Evolutionary conservation across 306 rosid genomes (phyloP).

Genomic region (Cicer chorassanicum): DNA sequence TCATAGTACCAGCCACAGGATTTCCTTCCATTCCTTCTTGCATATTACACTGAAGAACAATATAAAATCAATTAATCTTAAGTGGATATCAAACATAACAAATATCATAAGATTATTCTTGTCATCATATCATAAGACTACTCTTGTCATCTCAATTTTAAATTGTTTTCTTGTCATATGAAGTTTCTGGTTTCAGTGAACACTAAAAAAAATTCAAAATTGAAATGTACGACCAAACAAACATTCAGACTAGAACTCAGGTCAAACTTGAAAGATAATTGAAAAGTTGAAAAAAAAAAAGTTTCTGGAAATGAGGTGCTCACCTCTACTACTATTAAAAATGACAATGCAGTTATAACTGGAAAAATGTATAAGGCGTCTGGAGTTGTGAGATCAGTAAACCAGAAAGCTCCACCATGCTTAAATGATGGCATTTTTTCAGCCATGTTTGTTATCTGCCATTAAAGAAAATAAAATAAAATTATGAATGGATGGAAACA

Average conservation of each 20-base stretch:
- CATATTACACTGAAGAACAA: slow-evolving; percentile 68
- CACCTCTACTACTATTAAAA: slow-evolving; percentile 89
- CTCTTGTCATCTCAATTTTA: slow-evolving; percentile 14
- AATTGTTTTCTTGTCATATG: background rate
- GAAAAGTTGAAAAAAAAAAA: slow-evolving; percentile 3
- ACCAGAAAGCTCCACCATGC: slow-evolving; percentile 90
- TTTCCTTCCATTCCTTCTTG: slow-evolving; percentile 98
- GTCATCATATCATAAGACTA: background rate
- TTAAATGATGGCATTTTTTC: slow-evolving; percentile 90
- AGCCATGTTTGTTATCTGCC: slow-evolving; percentile 83
- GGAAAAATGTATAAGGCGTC: slow-evolving; percentile 76
- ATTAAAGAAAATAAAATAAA: slow-evolving; percentile 42
- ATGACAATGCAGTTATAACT: slow-evolving; percentile 74
- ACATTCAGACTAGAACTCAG: slow-evolving; percentile 24
- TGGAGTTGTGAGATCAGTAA: slow-evolving; percentile 85
- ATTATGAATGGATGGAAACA: slow-evolving; percentile 42
- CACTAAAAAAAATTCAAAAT: slow-evolving; percentile 24
- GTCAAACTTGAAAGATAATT: slow-evolving; percentile 32
- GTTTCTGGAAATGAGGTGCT: slow-evolving; percentile 32
- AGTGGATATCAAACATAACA: slow-evolving; percentile 7
- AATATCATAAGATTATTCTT: slow-evolving; percentile 12
- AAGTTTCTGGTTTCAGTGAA: slow-evolving; percentile 4
- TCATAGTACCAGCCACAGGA: slow-evolving; percentile 77
- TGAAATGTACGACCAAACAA: slow-evolving; percentile 20
- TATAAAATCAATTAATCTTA: slow-evolving; percentile 2